These are phyloP conservation scores for Diplosphaera chodatii DNA, from an alignment of 139 green algal genomes.

Conservation along the genomic window DNA sequence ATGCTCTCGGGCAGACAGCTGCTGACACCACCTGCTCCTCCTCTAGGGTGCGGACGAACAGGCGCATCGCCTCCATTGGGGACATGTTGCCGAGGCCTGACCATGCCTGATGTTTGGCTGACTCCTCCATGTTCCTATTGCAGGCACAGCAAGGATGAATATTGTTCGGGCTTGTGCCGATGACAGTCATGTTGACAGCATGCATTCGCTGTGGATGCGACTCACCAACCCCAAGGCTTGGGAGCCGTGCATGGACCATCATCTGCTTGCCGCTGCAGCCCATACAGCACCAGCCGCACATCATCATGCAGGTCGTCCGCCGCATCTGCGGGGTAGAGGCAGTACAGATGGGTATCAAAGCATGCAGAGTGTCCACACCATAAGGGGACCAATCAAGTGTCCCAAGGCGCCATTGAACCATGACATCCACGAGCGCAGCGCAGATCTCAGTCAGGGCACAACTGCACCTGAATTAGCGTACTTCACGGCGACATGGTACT, in stretches of 20 bases:
- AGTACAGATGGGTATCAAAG: too few species aligned
- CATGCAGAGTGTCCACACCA: too few species aligned
- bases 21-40: slow-evolving; percentile 36
- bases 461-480: neutral
- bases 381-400: too few species aligned
- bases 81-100: slow-evolving; percentile 77
- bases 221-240: slow-evolving; percentile 75
- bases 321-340: slow-evolving; percentile 6
- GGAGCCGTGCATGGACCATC: slow-evolving; percentile 69
- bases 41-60: slow-evolving; percentile 88
- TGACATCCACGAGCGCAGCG: too few species aligned
- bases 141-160: too few species aligned
- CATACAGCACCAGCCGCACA: slow-evolving; percentile 72
- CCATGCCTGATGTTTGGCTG: slow-evolving; percentile 76
- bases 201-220: too few species aligned
- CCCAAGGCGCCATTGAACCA: too few species aligned
- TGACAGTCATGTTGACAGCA: too few species aligned
- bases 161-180: too few species aligned
- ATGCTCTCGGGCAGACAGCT: too few species aligned
- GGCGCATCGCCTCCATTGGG: slow-evolving; percentile 84
- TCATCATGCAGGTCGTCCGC: slow-evolving; percentile 59
- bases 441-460: too few species aligned
- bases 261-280: slow-evolving; percentile 75
- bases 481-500: slow-evolving; percentile 21
- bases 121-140: slow-evolving; percentile 71